These are phyloP conservation scores for Pelargonium exstipulatum DNA, from an alignment of 441 rosid species.

Conservation along the genomic window DNA sequence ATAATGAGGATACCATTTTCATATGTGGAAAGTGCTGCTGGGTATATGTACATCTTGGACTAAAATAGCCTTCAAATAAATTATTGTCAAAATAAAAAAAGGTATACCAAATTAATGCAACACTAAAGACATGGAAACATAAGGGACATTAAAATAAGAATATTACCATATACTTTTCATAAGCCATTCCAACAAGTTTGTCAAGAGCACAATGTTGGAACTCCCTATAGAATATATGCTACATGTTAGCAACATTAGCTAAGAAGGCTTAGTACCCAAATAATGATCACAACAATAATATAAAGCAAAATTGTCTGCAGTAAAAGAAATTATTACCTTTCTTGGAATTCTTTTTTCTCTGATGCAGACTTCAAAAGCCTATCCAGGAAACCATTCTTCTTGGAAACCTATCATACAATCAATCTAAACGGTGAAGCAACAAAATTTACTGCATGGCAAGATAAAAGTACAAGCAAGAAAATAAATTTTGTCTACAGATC, in stretches of 20 bases:
- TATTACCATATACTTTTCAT: constrained; percentile 74
- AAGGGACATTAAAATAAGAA: too few species aligned
- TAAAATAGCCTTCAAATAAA: too few species aligned
- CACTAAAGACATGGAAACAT: too few species aligned
- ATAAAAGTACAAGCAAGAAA: too few species aligned
- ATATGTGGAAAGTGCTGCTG: too few species aligned
- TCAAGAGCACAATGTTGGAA: constrained; percentile 65
- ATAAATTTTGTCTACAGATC: too few species aligned
- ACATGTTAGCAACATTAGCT: background rate
- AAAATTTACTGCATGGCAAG: background rate
- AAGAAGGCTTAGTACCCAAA: background rate
- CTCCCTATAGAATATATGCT: constrained; percentile 71
- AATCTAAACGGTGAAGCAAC: constrained; percentile 14
- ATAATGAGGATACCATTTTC: too few species aligned
- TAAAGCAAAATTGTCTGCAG: constrained; percentile 9
- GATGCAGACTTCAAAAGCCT: constrained; percentile 50
- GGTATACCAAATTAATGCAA: too few species aligned
- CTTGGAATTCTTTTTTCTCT: constrained; percentile 57
- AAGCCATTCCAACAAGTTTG: constrained; percentile 75
- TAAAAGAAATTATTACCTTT: constrained; percentile 45
- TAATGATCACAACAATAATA: background rate
- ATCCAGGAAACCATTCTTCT: constrained; percentile 54
- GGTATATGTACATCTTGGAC: too few species aligned
- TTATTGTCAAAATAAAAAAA: too few species aligned
- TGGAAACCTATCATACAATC: constrained; percentile 45